Evolutionary conservation across 805 yeast species (phyloP), one percentile per base, ranked within the genome.

Genomic region (Yarrowia deformans): DNA sequence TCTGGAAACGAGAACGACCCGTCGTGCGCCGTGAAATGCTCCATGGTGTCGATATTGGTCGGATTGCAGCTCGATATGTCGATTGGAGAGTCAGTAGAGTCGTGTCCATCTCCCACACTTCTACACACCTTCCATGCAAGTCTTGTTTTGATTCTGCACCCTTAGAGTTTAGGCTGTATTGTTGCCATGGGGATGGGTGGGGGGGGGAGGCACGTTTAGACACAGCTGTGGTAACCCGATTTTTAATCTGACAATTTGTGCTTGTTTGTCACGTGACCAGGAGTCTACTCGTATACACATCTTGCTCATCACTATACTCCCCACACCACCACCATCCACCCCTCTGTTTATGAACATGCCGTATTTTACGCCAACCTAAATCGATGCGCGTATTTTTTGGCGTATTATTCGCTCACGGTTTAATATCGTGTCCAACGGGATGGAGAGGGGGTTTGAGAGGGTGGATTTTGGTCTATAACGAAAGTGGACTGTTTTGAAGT

Each of bases 1-100:
- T 77, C 78, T 14, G 80, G 80, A 71, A 73, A 78, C 39, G 3
- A 46, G 52, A 78, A 78, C 69, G 68, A 52, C 48, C 68, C 52
- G 61, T 66, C 35, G 58, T 8, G 40, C 29, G 23, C 46, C 35
- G 46, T 63, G 18, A 63, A 63, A n/a, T 63, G 56, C 37, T 63
- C 68, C 68, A 63, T 63, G 14, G 63, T 56, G 63, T 23, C 37
- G 37, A 0, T 12, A 12, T 16, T 1, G 9, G 39, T 34, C 56
- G 56, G 10, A 12, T 48, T 29, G 3, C n/a, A 48, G 10, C 19
- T 8, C 35, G 45, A 39, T 37, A 34, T 23, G 60, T 54, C 60
- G 18, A 23, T 14, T 37, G 60, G 8, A 19, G 29, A 23, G 29
- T 23, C 29, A 23, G 29, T 23, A 39, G 14, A 55, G 46, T 12